Evolutionary conservation across 2,329 filamentous ascomycete species (phyloP).

Genomic region (Penicillium janthinellum): DNA sequence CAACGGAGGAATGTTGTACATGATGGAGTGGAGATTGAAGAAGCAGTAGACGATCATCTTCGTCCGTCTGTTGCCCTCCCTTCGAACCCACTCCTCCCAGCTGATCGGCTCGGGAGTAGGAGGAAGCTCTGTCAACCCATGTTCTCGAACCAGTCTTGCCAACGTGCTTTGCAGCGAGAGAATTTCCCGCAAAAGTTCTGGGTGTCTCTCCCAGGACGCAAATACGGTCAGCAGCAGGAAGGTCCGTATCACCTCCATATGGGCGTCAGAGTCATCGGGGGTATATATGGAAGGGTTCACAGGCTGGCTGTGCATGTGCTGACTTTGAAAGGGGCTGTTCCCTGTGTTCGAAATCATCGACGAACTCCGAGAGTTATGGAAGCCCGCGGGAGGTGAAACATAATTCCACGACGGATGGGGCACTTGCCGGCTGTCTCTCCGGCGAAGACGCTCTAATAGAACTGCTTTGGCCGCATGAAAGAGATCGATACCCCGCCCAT

Average conservation of each 20-base stretch:
- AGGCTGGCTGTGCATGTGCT: constrained; percentile 33
- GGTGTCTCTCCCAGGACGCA: constrained; percentile 62
- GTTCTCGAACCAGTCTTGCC: constrained; percentile 58
- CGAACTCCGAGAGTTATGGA: constrained; percentile 44
- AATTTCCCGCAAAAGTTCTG: constrained; percentile 59
- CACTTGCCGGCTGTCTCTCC: constrained; percentile 51
- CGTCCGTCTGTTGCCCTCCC: constrained; percentile 56
- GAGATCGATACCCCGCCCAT: constrained; percentile 56
- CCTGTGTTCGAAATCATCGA: constrained; percentile 46
- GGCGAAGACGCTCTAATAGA: constrained; percentile 54
- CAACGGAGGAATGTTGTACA: constrained; percentile 62
- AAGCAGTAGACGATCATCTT: constrained; percentile 61
- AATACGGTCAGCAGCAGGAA: constrained; percentile 59
- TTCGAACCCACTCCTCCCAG: constrained; percentile 57
- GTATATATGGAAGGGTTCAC: constrained; percentile 39
- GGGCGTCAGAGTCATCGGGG: constrained; percentile 48
- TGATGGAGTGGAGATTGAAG: constrained; percentile 63
- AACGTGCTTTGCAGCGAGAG: constrained; percentile 60
- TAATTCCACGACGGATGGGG: constrained; percentile 47
- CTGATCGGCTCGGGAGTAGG: constrained; percentile 46
- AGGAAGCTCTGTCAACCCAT: constrained; percentile 47
- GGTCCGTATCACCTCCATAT: constrained; percentile 54
- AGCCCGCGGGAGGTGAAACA: constrained; percentile 39
- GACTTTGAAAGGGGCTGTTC: constrained; percentile 48
- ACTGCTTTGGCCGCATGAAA: constrained; percentile 61